These are phyloP conservation scores for Juncus effusus DNA, from an alignment of 176 grass and related monocot species.

Conservation along the genomic window DNA sequence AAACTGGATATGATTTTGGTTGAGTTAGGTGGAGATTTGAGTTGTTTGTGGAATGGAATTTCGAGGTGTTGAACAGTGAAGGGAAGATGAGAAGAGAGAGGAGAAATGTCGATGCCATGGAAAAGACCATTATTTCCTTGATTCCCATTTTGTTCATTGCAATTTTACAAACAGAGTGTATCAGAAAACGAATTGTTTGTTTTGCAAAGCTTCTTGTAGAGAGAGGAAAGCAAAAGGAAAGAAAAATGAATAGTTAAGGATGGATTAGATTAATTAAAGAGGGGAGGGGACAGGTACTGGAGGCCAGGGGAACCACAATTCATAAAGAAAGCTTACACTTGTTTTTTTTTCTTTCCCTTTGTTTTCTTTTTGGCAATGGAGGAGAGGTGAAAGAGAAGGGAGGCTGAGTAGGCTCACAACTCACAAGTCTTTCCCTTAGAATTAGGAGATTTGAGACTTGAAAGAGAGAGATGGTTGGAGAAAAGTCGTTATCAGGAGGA, in stretches of 20 bases:
- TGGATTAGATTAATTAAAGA: not conserved
- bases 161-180: not conserved
- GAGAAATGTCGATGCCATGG: conserved; percentile 47
- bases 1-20: conserved; percentile 43
- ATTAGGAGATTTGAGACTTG: not conserved
- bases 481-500: conserved; percentile 38
- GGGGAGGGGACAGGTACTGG: conserved; percentile 2
- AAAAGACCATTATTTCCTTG: conserved; percentile 42
- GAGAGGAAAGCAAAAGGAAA: not conserved
- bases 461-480: conserved; percentile 31
- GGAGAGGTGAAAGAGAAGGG: conserved; percentile 2
- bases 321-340: not conserved
- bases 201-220: not conserved
- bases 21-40: not conserved
- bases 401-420: not conserved
- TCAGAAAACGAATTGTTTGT: not conserved
- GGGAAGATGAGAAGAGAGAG: conserved; percentile 75
- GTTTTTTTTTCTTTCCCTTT: too few relatives aligned
- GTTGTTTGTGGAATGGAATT: conserved; percentile 10
- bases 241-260: not conserved
- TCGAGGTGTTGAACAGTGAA: conserved; percentile 43
- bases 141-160: conserved; percentile 30
- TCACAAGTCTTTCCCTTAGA: not conserved
- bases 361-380: not conserved
- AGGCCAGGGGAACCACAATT: not conserved